A percentile compares a stretch with the other conserved stretches of the same genome.
Conservation (phyloP, 768 basidiomycete genomes). For the Tricholoma hemisulphureum region DNA sequence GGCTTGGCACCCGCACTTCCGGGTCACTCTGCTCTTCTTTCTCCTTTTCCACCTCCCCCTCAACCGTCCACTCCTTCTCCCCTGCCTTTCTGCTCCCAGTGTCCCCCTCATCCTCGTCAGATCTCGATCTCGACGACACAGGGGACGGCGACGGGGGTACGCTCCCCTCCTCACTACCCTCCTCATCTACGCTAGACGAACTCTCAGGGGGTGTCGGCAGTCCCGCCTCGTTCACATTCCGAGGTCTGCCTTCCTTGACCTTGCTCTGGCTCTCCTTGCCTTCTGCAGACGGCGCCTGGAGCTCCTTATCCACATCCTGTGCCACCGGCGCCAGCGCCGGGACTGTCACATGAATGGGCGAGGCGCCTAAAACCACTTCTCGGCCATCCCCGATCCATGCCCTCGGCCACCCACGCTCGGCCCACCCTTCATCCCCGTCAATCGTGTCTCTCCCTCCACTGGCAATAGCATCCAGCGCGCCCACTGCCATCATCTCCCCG, state of each 20-base stretch:
- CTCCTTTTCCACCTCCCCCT: background rate
- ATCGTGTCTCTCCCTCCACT: background rate
- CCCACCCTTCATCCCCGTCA: conserved; percentile 2
- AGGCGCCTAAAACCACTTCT: conserved; percentile 2
- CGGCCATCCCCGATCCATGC: conserved; percentile 15
- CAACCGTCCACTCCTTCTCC: background rate
- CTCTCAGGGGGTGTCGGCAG: conserved; percentile 16
- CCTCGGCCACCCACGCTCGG: conserved; percentile 13
- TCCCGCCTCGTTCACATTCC: conserved; percentile 11
- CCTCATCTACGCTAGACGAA: conserved; percentile 6
- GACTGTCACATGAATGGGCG: too few relatives aligned
- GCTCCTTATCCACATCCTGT: too few relatives aligned
- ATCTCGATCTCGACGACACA: background rate
- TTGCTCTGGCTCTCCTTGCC: background rate
- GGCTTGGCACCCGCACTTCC: too few relatives aligned
- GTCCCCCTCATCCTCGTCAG: background rate
- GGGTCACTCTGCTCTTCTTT: background rate
- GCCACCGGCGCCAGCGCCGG: too few relatives aligned
- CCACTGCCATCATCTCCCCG: conserved; percentile 30
- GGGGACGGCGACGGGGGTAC: background rate
- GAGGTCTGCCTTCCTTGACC: background rate
- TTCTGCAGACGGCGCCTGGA: too few relatives aligned
- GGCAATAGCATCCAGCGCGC: conserved; percentile 24
- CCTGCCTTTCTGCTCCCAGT: background rate
- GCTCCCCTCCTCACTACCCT: background rate